phyloP scores from a whole-genome alignment of 257 asterid species.

The Gentiana straminea region DNA sequence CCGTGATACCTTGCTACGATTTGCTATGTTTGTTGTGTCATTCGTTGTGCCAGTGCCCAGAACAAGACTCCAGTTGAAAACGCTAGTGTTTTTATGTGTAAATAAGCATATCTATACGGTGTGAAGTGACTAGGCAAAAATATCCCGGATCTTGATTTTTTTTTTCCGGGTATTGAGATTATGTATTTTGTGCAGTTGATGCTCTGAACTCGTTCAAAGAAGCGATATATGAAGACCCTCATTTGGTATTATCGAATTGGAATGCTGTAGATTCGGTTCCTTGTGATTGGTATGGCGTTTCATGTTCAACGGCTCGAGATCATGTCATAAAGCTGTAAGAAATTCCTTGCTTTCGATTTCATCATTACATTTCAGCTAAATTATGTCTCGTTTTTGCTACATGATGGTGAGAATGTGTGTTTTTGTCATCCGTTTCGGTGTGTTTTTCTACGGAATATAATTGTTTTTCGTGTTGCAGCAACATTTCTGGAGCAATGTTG shows the following conservation, averaged over 20 bases:
- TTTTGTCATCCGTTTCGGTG: too few relatives aligned
- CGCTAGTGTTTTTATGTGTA: too few relatives aligned
- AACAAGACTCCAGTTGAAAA: too few relatives aligned
- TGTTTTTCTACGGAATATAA: too few relatives aligned
- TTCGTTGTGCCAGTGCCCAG: too few relatives aligned
- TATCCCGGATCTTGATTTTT: neutral
- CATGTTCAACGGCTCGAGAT: slow-evolving; percentile 58
- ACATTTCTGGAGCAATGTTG: slow-evolving; percentile 67
- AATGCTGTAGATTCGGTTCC: slow-evolving; percentile 67
- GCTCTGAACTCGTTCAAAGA: slow-evolving; percentile 77
- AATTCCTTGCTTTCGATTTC: slow-evolving; percentile 7
- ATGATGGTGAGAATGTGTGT: too few relatives aligned
- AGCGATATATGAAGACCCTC: slow-evolving; percentile 85
- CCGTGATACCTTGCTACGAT: too few relatives aligned
- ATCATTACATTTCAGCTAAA: neutral
- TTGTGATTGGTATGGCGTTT: slow-evolving; percentile 72
- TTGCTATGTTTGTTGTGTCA: too few relatives aligned
- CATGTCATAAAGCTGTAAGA: slow-evolving; percentile 80
- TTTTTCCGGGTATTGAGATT: neutral
- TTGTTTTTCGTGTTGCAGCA: slow-evolving; percentile 38
- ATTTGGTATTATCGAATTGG: slow-evolving; percentile 69
- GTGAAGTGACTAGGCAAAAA: too few relatives aligned
- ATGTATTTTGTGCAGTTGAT: slow-evolving; percentile 37
- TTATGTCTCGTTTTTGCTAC: too few relatives aligned
- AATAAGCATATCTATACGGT: too few relatives aligned